A percentile compares a stretch with the other conserved stretches of the same genome.
These are phyloP conservation scores for Mimosa bimucronata DNA, from an alignment of 306 rosid species.

Conservation along the genomic window DNA sequence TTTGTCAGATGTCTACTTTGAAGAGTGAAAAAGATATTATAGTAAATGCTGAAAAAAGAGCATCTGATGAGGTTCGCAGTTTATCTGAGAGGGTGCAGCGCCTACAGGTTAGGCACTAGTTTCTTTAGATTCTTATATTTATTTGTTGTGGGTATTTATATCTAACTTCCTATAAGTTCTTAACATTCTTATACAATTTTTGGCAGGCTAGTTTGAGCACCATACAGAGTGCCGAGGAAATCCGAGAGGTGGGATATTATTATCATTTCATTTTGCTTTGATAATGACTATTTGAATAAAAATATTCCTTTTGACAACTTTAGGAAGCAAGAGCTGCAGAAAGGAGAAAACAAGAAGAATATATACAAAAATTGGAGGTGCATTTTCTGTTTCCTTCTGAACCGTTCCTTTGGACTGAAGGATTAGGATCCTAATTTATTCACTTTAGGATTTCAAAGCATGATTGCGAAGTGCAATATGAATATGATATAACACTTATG, in stretches of 20 bases:
- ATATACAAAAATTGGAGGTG: constrained; percentile 77
- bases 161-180: background rate
- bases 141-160: background rate
- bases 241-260: constrained; percentile 70
- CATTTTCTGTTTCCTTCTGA: constrained; percentile 31
- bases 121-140: background rate
- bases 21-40: constrained; percentile 84
- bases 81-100: constrained; percentile 85
- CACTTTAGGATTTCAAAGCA: background rate
- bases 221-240: constrained; percentile 82
- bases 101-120: constrained; percentile 62
- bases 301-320: constrained; percentile 31
- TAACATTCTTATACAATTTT: constrained; percentile 42
- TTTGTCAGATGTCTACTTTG: constrained; percentile 62
- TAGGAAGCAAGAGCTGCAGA: constrained; percentile 92
- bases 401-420: background rate
- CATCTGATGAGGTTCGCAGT: constrained; percentile 73
- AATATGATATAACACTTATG: background rate
- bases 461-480: background rate
- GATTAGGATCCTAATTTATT: background rate
- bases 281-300: constrained; percentile 19
- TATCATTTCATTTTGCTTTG: constrained; percentile 2
- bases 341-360: constrained; percentile 82
- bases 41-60: constrained; percentile 90
- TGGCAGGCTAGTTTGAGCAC: constrained; percentile 84